Conservation (phyloP, 129 eudicot genomes). For the Centrapalus pauciflorus region DNA sequence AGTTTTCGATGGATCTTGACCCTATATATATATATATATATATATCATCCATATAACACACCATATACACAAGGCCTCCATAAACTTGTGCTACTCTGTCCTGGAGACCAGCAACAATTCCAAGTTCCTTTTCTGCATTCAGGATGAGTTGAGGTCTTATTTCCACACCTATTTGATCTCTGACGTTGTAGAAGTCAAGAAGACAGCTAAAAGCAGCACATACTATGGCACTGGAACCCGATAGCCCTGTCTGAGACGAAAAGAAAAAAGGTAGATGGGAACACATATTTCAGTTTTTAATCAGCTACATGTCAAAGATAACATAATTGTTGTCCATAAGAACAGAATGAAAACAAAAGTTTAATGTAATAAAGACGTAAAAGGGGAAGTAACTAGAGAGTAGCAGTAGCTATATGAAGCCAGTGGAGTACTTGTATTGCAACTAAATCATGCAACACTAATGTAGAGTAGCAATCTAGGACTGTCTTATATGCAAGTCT, state of each 20-base stretch:
- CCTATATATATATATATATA: too few species aligned
- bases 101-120: constrained; percentile 97
- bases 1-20: too few species aligned
- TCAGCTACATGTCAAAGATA: background rate
- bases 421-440: too few species aligned
- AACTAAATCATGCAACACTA: too few species aligned
- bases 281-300: background rate
- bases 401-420: too few species aligned
- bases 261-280: background rate
- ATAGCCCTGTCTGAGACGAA: constrained; percentile 87
- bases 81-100: constrained; percentile 98
- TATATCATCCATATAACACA: constrained; percentile 15
- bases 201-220: constrained; percentile 98
- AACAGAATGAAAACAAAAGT: background rate
- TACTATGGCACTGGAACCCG: constrained; percentile 97
- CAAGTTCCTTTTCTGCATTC: constrained; percentile 92
- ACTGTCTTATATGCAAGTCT: background rate
- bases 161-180: constrained; percentile 68
- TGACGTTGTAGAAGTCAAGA: constrained; percentile 78
- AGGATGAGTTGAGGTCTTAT: constrained; percentile 89
- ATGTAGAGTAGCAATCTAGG: background rate
- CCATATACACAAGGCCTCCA: constrained; percentile 95
- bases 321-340: background rate
- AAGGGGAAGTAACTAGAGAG: too few species aligned
- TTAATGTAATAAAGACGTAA: too few species aligned